phyloP scores from a whole-genome alignment of 345 rosid genomes.

The Reutealis trisperma region DNA sequence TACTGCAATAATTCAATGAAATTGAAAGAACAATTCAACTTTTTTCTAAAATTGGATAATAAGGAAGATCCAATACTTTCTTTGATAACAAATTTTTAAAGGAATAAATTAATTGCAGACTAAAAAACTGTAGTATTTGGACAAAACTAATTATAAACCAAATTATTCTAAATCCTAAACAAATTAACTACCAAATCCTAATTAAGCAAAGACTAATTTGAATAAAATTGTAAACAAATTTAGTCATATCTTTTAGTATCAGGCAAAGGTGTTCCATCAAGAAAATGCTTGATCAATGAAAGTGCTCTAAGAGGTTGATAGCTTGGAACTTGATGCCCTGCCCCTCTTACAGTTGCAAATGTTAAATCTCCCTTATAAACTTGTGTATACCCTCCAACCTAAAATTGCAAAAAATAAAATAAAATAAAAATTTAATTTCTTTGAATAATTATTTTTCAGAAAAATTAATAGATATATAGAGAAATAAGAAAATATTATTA shows the following conservation, averaged over 20 bases:
- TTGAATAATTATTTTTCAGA: not conserved
- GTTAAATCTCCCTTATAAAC: slow-evolving; percentile 71
- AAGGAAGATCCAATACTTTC: too few relatives aligned
- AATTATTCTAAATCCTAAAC: slow-evolving; percentile 1
- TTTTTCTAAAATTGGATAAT: too few relatives aligned
- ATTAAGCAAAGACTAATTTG: slow-evolving; percentile 2
- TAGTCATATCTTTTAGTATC: slow-evolving; percentile 37
- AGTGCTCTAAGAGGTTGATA: slow-evolving; percentile 81
- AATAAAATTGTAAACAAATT: slow-evolving; percentile 1
- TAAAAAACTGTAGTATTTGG: not conserved
- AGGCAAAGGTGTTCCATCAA: slow-evolving; percentile 66
- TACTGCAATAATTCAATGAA: too few relatives aligned
- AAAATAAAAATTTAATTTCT: not conserved
- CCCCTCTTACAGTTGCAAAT: slow-evolving; percentile 78
- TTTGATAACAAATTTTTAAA: not conserved
- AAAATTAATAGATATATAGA: not conserved
- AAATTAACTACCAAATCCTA: not conserved
- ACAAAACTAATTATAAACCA: not conserved
- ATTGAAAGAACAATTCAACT: too few relatives aligned
- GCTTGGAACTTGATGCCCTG: slow-evolving; percentile 93
- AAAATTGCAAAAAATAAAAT: not conserved
- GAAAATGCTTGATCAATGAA: slow-evolving; percentile 64
- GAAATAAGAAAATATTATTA: not conserved
- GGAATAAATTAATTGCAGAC: not conserved
- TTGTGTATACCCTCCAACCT: slow-evolving; percentile 83